Base-by-base conservation (phyloP, 352 stramenopile species). In the Pythium sp. region DNA sequence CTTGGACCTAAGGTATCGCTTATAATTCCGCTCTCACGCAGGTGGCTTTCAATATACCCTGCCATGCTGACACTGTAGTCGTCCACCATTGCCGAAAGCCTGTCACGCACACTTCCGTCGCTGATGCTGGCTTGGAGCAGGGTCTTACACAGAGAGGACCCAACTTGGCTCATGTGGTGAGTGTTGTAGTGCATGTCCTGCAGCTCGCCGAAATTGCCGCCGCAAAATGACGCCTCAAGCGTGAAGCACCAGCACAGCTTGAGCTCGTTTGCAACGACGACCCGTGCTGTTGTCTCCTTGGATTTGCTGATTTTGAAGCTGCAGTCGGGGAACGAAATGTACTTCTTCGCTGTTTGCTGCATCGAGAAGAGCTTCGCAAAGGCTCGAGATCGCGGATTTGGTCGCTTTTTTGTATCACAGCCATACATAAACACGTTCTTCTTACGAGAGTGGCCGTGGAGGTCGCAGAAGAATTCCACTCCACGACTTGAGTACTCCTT, bases 341-440 rank as follows among this genome's bases (percentile, higher is more conserved):
- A 91, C 14, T 81, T 76, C 65, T 84, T 89, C 30, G 84, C 87
- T 5, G 70, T 87, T 18, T 92, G 75, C 18, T 96, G 85, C 58
- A 67, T 75, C 5, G 86, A 72, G 28, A 94, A 85, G 20, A 86
- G 32, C 34, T 91, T 93, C 7, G 87, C 84, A 66, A 97, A 97
- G 2, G 77, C 62, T 8, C 89, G 74, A 5, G 86, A 87, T 5
- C 69, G 75, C 20, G 89, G 89, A 43, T 95, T 95, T 26, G 88
- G 81, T 24, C 81, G 75, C 60, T 91, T 89, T 65, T 96, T 97
- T 11, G 95, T 94, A 53, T 98, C 93, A 34, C 91, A 97, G 14
- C 95, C 95, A 67, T 98, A 98, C 82, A 98, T 86, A 69, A 98
- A 98, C 22, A 98, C 86, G 51, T 98, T 98, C 64, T 95, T 95